phyloP scores from a whole-genome alignment of 2,329 filamentous ascomycete species.

The Fusarium sp. region DNA sequence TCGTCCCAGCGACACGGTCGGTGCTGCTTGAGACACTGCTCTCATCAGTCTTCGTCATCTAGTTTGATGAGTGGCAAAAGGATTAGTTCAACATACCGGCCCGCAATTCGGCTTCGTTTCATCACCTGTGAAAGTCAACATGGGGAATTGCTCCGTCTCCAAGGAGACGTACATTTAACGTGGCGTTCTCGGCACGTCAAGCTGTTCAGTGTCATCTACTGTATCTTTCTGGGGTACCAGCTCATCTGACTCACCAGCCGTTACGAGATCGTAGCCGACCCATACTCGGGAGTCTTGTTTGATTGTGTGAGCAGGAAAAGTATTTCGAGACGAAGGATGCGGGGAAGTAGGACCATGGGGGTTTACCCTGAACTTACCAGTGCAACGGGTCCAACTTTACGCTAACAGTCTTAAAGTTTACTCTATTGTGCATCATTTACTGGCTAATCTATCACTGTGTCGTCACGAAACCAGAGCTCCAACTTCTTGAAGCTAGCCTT shows the following conservation, averaged over 20 bases:
- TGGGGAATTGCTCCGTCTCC: not conserved
- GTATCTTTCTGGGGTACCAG: not conserved
- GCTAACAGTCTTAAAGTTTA: not conserved
- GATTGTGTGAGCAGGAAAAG: not conserved
- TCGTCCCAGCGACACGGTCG: not conserved
- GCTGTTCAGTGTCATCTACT: not conserved
- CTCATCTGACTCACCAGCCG: constrained; percentile 1
- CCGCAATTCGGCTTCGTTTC: not conserved
- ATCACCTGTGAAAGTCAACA: constrained; percentile 1
- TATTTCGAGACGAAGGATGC: not conserved
- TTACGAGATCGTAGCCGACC: constrained; percentile 7
- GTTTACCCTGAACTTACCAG: not conserved
- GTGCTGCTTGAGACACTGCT: not conserved
- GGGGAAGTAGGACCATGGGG: not conserved
- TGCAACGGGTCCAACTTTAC: not conserved
- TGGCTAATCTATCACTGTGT: not conserved
- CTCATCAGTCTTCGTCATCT: not conserved
- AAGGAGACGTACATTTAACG: not conserved
- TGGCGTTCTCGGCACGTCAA: constrained; percentile 7
- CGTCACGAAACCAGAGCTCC: not conserved
- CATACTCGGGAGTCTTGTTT: not conserved
- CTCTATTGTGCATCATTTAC: not conserved
- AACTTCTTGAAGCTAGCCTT: not conserved
- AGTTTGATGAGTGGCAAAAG: not conserved
- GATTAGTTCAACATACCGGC: not conserved